Evolutionary conservation across 768 basidiomycete species (phyloP).

Genomic region (Kwoniella sp.): DNA sequence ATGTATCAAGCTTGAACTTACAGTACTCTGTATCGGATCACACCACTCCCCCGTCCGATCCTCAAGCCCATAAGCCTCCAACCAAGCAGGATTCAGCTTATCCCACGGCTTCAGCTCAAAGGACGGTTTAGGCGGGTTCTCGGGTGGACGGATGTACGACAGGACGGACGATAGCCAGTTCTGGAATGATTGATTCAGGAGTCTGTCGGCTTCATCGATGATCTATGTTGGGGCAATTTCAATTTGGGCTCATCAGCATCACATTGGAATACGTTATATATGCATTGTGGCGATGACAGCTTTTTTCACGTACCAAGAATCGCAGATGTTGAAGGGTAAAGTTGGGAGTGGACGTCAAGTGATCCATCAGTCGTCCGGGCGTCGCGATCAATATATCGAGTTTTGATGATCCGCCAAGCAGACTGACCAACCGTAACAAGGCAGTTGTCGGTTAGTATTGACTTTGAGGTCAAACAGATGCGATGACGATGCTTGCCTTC

Average conservation of each 20-base stretch:
- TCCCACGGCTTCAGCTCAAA: slow-evolving; percentile 32
- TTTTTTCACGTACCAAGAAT: slow-evolving; percentile 69
- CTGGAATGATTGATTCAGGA: slow-evolving; percentile 92
- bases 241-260: too few relatives aligned
- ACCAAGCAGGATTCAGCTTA: slow-evolving; percentile 45
- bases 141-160: slow-evolving; percentile 65
- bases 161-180: slow-evolving; percentile 88
- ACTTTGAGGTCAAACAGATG: not conserved
- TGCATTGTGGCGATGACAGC: too few relatives aligned
- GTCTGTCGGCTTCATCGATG: slow-evolving; percentile 96
- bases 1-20: slow-evolving; percentile 28
- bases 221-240: too few relatives aligned
- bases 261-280: too few relatives aligned
- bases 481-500: not conserved
- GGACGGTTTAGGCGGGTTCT: slow-evolving; percentile 7
- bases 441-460: too few relatives aligned
- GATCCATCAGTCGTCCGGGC: slow-evolving; percentile 92
- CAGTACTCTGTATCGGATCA: slow-evolving; percentile 25
- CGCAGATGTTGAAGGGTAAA: slow-evolving; percentile 92
- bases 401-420: slow-evolving; percentile 83
- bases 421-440: too few relatives aligned
- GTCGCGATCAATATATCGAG: slow-evolving; percentile 94
- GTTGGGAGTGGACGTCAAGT: slow-evolving; percentile 80
- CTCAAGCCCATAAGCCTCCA: slow-evolving; percentile 39
- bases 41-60: slow-evolving; percentile 35